A percentile compares a stretch with the other conserved stretches of the same genome.
Evolutionary conservation across 2,329 filamentous ascomycete genomes (phyloP).

Genomic region (Dothistroma septosporum): DNA sequence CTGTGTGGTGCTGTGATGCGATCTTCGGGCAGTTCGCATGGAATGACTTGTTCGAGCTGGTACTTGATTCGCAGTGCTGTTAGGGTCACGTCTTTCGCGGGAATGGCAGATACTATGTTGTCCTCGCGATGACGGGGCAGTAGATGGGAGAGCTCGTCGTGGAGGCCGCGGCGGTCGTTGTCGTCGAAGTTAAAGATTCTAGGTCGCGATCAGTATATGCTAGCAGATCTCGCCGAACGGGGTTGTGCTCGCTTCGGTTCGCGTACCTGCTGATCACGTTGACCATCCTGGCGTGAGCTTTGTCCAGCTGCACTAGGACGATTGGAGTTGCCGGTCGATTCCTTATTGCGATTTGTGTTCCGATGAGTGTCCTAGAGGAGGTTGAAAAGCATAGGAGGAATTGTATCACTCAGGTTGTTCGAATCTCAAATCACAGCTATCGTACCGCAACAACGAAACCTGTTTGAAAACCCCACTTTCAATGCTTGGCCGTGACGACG

Average conservation of each 20-base stretch:
- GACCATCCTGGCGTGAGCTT: background rate
- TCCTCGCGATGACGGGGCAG: constrained; percentile 59
- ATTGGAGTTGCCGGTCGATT: background rate
- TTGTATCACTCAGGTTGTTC: background rate
- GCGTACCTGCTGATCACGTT: background rate
- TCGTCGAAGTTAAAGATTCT: constrained; percentile 31
- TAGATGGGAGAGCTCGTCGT: constrained; percentile 47
- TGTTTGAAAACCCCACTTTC: background rate
- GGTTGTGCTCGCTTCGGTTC: background rate
- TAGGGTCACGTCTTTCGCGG: constrained; percentile 78
- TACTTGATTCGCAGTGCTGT: constrained; percentile 85
- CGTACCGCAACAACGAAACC: background rate
- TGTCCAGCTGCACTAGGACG: background rate
- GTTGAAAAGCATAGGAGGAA: background rate
- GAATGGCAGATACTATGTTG: constrained; percentile 61
- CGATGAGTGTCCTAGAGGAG: background rate
- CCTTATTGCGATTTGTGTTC: background rate
- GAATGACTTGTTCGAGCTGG: constrained; percentile 81
- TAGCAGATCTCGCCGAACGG: background rate
- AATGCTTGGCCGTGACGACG: background rate
- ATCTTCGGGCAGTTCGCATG: constrained; percentile 79
- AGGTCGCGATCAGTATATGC: background rate
- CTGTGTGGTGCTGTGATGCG: constrained; percentile 77
- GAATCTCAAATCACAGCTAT: no score
- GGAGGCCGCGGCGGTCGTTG: constrained; percentile 36